Evolutionary conservation across 805 yeast genomes (phyloP).

Genomic region (Candida tallmaniae): DNA sequence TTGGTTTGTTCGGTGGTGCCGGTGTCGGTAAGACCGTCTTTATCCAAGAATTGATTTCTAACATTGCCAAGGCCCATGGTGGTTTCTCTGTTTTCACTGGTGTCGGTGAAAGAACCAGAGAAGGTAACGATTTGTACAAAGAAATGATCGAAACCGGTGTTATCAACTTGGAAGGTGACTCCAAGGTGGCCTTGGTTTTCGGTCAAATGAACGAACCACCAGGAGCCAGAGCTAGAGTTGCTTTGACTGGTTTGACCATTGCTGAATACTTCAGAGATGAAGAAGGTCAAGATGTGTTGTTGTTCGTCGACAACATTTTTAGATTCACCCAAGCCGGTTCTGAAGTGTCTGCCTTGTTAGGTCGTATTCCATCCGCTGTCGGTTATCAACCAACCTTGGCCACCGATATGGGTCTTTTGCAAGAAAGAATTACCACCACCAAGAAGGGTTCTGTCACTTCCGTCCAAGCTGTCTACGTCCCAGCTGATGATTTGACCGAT

Average conservation of each 20-base stretch:
- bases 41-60: slow-evolving; percentile 99
- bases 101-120: slow-evolving; percentile 99
- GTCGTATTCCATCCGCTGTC: slow-evolving; percentile 99
- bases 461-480: slow-evolving; percentile 99
- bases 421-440: slow-evolving; percentile 99
- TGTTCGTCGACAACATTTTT: slow-evolving; percentile 99
- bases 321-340: slow-evolving; percentile 99
- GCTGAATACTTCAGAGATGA: slow-evolving; percentile 99
- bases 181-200: slow-evolving; percentile 98
- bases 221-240: slow-evolving; percentile 99
- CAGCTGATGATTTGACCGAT: slow-evolving; percentile 99
- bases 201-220: slow-evolving; percentile 99
- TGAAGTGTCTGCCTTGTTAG: slow-evolving; percentile 98
- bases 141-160: slow-evolving; percentile 99
- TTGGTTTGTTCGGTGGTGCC: slow-evolving; percentile 99
- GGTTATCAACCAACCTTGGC: slow-evolving; percentile 99
- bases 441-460: slow-evolving; percentile 99
- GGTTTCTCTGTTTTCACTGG: slow-evolving; percentile 99
- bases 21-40: slow-evolving; percentile 99
- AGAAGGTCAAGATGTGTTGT: slow-evolving; percentile 99
- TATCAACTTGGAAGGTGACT: slow-evolving; percentile 98
- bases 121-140: slow-evolving; percentile 99
- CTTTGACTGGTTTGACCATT: slow-evolving; percentile 98
- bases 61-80: slow-evolving; percentile 99
- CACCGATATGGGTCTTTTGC: slow-evolving; percentile 99